These are phyloP conservation scores for Ceratocystis albifundus DNA, from an alignment of 2,329 filamentous ascomycete species.

Conservation along the genomic window DNA sequence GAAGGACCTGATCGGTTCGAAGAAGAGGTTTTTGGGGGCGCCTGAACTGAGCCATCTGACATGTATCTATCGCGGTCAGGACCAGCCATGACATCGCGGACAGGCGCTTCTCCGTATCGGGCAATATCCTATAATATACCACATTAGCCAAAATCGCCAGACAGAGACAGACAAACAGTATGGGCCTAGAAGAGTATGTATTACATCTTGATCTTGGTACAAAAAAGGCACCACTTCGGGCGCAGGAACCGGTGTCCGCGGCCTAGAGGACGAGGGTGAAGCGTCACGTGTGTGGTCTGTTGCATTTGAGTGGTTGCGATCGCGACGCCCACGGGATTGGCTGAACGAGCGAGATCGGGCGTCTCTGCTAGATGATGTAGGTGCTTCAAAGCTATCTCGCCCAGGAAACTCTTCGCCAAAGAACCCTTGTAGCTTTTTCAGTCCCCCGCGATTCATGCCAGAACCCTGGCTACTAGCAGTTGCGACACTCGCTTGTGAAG, in stretches of 20 bases:
- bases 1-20: conserved; percentile 49
- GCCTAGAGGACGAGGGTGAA: conserved; percentile 65
- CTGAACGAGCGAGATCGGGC: conserved; percentile 53
- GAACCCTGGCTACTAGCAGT: conserved; percentile 78
- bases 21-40: conserved; percentile 50
- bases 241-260: conserved; percentile 73
- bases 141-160: neutral
- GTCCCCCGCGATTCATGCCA: conserved; percentile 54
- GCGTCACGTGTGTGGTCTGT: conserved; percentile 60
- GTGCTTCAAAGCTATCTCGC: conserved; percentile 62
- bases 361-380: conserved; percentile 47
- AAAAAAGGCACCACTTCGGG: conserved; percentile 97
- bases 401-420: conserved; percentile 82
- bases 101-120: conserved; percentile 65
- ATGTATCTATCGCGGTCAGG: conserved; percentile 58
- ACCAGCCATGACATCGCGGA: conserved; percentile 57
- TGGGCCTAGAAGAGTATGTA: conserved; percentile 35
- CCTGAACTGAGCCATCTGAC: conserved; percentile 39
- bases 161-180: neutral
- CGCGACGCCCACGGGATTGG: conserved; percentile 48
- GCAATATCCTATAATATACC: conserved; percentile 50
- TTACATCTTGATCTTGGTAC: conserved; percentile 73
- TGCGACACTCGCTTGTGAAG: conserved; percentile 77
- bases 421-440: conserved; percentile 79
- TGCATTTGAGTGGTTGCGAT: conserved; percentile 70